phyloP scores from a whole-genome alignment of 768 basidiomycete species.

The Hortiboletus campestris region DNA sequence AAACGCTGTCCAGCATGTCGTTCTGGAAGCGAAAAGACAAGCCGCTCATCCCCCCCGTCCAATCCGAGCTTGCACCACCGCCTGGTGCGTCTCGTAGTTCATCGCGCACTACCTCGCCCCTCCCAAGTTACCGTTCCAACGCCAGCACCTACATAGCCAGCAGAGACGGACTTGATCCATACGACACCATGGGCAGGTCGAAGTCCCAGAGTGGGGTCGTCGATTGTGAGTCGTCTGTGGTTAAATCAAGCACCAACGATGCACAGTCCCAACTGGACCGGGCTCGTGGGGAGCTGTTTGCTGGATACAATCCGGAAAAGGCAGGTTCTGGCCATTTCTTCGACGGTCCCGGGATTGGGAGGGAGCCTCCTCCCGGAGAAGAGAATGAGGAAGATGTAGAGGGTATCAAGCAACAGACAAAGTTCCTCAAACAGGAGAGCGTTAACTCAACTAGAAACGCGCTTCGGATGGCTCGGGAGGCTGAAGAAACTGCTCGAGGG shows the following conservation, averaged over 20 bases:
- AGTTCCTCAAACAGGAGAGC: slow-evolving; percentile 87
- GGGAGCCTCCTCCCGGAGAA: slow-evolving; percentile 56
- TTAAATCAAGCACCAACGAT: slow-evolving; percentile 14
- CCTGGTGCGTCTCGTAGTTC: slow-evolving; percentile 26
- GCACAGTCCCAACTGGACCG: slow-evolving; percentile 51
- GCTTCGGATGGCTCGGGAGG: slow-evolving; percentile 88
- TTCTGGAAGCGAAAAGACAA: slow-evolving; percentile 66
- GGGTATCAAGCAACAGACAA: slow-evolving; percentile 91
- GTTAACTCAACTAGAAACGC: slow-evolving; percentile 90
- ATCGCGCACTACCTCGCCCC: slow-evolving; percentile 37
- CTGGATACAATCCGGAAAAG: slow-evolving; percentile 66
- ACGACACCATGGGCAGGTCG: slow-evolving; percentile 34
- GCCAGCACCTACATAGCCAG: slow-evolving; percentile 67
- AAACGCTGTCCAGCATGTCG: slow-evolving; percentile 17
- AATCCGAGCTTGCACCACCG: slow-evolving; percentile 32
- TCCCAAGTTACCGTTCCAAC: slow-evolving; percentile 47
- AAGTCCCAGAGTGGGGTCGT: slow-evolving; percentile 26
- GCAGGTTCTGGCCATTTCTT: slow-evolving; percentile 64
- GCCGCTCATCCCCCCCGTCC: slow-evolving; percentile 65
- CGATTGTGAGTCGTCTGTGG: slow-evolving; percentile 21
- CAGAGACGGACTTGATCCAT: slow-evolving; percentile 59
- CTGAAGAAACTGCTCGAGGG: slow-evolving; percentile 90
- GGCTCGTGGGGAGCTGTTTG: slow-evolving; percentile 72
- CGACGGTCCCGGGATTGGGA: slow-evolving; percentile 52
- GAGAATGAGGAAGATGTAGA: slow-evolving; percentile 88